Base-by-base conservation (phyloP, 75 land plant genomes). In the Picea glauca region DNA sequence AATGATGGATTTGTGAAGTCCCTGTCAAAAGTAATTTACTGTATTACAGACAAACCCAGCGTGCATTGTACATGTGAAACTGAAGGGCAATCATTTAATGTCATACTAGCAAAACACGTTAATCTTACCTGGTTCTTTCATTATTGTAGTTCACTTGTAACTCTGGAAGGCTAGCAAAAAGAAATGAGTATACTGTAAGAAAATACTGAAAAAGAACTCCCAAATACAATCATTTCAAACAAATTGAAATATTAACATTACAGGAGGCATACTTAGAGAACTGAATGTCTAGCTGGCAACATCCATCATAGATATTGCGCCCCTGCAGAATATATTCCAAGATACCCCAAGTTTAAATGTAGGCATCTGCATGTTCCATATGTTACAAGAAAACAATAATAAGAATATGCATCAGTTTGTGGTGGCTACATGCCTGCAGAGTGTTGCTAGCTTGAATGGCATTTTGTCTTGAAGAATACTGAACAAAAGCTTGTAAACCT, bases 231-330 rank as follows among this genome's bases (percentile, higher is more conserved):
- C 40, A 17, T 46, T n/a, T 43, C 4, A 78, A 82, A 75, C 21
- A 60, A 18, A 57, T 23, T 17, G 17, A 66, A 74, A 72, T 38
- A 60, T n/a, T 74, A 12, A 32, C 78, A 15, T 56, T 20, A 35
- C 4, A 21, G 38, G 32, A 58, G 40, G 77, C 93, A 76, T 87
- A 98, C 99, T 98, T 98, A 33, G 99, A 98, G 78, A 88, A 98
- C 77, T 98, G 99, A 78, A 98, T 95, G 77, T 98, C 99, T 63
- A 98, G 81, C 75, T 94, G 95, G 72, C 99, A 98, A 87, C 99
- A 98, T 31, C 99, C 99, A 90, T 98, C 99, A 87, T 98, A 98
- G 23, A 98, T 93, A 80, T 98, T 98, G 7, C 99, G 99, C 17
- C 98, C 96, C 98, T 98, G 77, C 58, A 80, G 18, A 43, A n/a